Percentiles rank a stretch among this genome's conserved stretches.
These are phyloP conservation scores for Hansenula sp. DNA, from an alignment of 1,139 yeast species.

Conservation along the genomic window DNA sequence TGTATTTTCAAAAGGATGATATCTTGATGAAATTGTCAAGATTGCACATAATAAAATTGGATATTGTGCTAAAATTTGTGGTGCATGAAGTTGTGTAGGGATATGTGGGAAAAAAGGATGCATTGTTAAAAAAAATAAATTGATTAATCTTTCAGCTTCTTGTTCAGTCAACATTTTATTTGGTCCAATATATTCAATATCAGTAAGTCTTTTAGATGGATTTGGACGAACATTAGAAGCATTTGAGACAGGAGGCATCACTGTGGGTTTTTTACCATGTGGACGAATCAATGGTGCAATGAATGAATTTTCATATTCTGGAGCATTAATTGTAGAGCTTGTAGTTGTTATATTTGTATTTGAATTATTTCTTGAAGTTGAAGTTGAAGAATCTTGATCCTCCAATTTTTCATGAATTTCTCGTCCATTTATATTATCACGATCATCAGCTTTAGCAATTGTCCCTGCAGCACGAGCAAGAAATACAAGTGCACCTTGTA, in stretches of 20 bases:
- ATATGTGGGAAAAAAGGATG: slow-evolving; percentile 90
- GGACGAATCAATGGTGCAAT: slow-evolving; percentile 20
- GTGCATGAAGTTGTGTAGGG: slow-evolving; percentile 67
- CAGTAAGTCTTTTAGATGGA: slow-evolving; percentile 47
- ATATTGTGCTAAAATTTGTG: slow-evolving; percentile 65
- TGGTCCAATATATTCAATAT: slow-evolving; percentile 58
- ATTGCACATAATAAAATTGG: slow-evolving; percentile 81
- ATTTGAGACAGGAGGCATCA: slow-evolving; percentile 45
- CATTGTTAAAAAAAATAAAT: slow-evolving; percentile 68
- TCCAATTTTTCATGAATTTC: slow-evolving; percentile 42
- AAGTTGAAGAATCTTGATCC: slow-evolving; percentile 8
- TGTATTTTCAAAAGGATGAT: slow-evolving; percentile 47
- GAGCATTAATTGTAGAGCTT: background rate
- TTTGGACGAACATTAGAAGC: slow-evolving; percentile 48
- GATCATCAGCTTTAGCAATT: slow-evolving; percentile 60
- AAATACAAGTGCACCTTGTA: slow-evolving; percentile 66
- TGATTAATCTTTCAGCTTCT: slow-evolving; percentile 63
- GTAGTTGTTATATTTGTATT: background rate
- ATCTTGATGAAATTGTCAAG: slow-evolving; percentile 73
- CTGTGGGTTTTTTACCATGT: slow-evolving; percentile 17
- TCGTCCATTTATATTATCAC: slow-evolving; percentile 65
- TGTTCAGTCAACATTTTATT: slow-evolving; percentile 55
- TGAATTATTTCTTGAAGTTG: slow-evolving; percentile 6
- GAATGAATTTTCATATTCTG: slow-evolving; percentile 3
- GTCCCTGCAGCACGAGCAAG: slow-evolving; percentile 72